These are phyloP conservation scores for Ampelocalamus luodianensis DNA, from an alignment of 176 grass and related monocot genomes.

Conservation along the genomic window DNA sequence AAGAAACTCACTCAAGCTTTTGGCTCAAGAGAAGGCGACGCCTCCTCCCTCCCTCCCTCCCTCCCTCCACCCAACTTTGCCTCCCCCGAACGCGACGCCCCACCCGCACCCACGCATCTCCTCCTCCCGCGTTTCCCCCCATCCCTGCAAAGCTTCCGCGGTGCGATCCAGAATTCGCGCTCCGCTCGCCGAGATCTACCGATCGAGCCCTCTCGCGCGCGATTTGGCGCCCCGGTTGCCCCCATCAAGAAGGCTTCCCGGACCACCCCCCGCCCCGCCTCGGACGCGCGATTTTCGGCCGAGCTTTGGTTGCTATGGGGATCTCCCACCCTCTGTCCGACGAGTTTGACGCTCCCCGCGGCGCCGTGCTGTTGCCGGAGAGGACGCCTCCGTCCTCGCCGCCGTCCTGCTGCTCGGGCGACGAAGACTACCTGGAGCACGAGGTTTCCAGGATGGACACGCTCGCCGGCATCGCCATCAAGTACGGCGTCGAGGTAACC, in stretches of 20 bases:
- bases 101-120: neutral
- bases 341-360: constrained; percentile 51
- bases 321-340: constrained; percentile 63
- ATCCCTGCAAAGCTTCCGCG: neutral
- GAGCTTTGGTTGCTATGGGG: constrained; percentile 25
- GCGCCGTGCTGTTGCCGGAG: constrained; percentile 45
- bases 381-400: constrained; percentile 42
- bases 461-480: constrained; percentile 84
- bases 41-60: too few relatives aligned
- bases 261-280: too few relatives aligned
- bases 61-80: too few relatives aligned
- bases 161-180: neutral
- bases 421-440: constrained; percentile 51
- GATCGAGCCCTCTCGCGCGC: too few relatives aligned
- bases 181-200: too few relatives aligned
- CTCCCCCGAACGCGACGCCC: neutral
- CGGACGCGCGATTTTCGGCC: too few relatives aligned
- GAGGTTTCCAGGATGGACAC: constrained; percentile 77
- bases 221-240: too few relatives aligned
- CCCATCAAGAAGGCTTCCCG: too few relatives aligned
- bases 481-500: constrained; percentile 81
- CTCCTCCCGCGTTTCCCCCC: neutral
- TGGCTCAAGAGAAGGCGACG: too few relatives aligned
- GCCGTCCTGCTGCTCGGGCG: constrained; percentile 44
- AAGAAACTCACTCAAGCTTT: too few relatives aligned